A percentile compares a stretch with the other conserved stretches of the same genome.
These are phyloP conservation scores for Astrothelium macrocarpum DNA, from an alignment of 495 filamentous ascomycete genomes.

Conservation along the genomic window DNA sequence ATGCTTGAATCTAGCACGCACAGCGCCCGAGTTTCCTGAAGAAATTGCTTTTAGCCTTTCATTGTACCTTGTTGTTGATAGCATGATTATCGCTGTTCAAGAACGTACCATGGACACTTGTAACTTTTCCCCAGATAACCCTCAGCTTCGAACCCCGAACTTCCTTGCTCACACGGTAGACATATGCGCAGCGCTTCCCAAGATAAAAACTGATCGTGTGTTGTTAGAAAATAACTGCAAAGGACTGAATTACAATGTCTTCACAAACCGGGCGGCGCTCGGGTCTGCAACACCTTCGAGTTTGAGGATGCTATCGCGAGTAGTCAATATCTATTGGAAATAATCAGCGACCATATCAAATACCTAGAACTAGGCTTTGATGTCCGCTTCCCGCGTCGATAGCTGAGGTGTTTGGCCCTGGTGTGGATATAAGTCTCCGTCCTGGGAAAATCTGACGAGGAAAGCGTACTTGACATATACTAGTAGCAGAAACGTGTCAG, in stretches of 20 bases:
- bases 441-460: neutral
- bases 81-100: neutral
- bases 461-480: conserved; percentile 1
- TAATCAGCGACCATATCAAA: neutral
- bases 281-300: conserved; percentile 89
- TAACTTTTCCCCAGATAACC: conserved; percentile 99
- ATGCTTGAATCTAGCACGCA: conserved; percentile 87
- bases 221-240: neutral
- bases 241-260: neutral
- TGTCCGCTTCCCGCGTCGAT: conserved; percentile 79
- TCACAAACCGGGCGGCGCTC: conserved; percentile 68
- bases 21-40: conserved; percentile 87
- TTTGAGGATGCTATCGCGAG: conserved; percentile 56
- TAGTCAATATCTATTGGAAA: neutral
- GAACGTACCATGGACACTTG: conserved; percentile 72
- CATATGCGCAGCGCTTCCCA: conserved; percentile 94
- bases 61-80: neutral
- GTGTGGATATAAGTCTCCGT: conserved; percentile 17
- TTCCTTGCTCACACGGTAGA: conserved; percentile 89
- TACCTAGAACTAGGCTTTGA: conserved; percentile 63
- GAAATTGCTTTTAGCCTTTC: neutral
- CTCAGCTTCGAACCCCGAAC: conserved; percentile 92
- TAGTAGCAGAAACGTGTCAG: neutral
- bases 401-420: conserved; percentile 88
- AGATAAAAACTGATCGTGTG: conserved; percentile 60